Base-by-base conservation (phyloP, 805 yeast species). In the Alloascoidea africana region DNA sequence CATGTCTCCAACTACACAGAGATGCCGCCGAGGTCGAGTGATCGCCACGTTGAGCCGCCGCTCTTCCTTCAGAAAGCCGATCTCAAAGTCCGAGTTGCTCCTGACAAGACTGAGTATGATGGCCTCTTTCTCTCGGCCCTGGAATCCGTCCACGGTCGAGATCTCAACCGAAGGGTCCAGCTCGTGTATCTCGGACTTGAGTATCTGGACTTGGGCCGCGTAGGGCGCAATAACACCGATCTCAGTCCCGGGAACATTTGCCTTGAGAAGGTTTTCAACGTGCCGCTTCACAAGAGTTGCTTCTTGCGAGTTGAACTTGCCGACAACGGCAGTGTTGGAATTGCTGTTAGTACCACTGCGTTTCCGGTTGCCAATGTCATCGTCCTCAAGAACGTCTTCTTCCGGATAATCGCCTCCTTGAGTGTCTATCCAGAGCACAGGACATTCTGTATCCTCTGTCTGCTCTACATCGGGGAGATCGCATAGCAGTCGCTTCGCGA, bases 111-210 rank as follows among this genome's bases (percentile, higher is more conserved):
- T 68, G 8, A 91, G 58, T 1, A 89, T 66, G 4, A 89, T 85
- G 0, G 76, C 78, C 47, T 87, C 93, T 54, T 89, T 91, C 51
- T 89, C 98, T 43, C 96, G 63, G 1, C 98, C 98, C 60, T 89
- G 98, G 50, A 89, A 91, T 1, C 96, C 96, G 58, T 89, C 98
- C 3, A 89, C 89, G 0, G 96, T 84, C 3, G 94, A 73, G 0
- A 87, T 70, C 50, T 89, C 97, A 4, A 89, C 59, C 2, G 43
- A 50, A 0, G 68, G 64, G 36, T 58, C 59, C 1, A 37, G 32
- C 3, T 46, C 43, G 19, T 62, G 59, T 1, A 80, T 44, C 6
- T 62, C 39, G 33, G 58, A 62, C 43, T 74, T 73, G 18, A 89
- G 46, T 11, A 69, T 49, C 0, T 77, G 54, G 0, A 86, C 94